Evolutionary conservation across 2,329 filamentous ascomycete genomes (phyloP).

Genomic region (Talaromyces sp.): DNA sequence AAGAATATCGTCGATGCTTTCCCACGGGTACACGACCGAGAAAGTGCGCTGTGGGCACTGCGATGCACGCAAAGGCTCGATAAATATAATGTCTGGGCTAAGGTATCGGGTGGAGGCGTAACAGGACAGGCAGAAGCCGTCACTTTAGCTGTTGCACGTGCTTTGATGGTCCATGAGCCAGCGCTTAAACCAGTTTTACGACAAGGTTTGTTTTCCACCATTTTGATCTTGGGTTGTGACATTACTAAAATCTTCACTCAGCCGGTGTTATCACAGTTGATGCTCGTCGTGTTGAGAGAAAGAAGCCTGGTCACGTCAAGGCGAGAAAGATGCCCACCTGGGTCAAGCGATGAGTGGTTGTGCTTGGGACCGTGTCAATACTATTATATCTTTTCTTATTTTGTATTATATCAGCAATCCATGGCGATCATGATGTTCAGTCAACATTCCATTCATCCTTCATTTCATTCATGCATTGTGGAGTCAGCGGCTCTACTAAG

Average conservation of each 20-base stretch:
- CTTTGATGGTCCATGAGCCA: slow-evolving; percentile 85
- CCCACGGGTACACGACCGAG: slow-evolving; percentile 83
- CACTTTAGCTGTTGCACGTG: slow-evolving; percentile 83
- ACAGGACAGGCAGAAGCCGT: slow-evolving; percentile 96
- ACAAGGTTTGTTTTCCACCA: slow-evolving; percentile 64
- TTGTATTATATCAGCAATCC: slow-evolving; percentile 17
- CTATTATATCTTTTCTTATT: slow-evolving; percentile 16
- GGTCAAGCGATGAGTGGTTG: slow-evolving; percentile 70
- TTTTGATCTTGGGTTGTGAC: background rate
- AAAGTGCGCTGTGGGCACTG: slow-evolving; percentile 89
- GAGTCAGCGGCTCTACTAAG: background rate
- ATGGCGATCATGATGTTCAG: slow-evolving; percentile 11
- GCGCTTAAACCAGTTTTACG: slow-evolving; percentile 81
- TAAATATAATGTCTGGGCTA: slow-evolving; percentile 95
- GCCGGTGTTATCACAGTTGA: slow-evolving; percentile 92
- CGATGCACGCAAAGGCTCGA: slow-evolving; percentile 77
- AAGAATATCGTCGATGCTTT: slow-evolving; percentile 79
- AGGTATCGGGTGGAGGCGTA: slow-evolving; percentile 78
- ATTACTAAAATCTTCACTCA: slow-evolving; percentile 39
- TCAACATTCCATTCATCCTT: background rate
- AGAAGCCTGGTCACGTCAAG: slow-evolving; percentile 95
- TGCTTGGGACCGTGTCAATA: slow-evolving; percentile 15
- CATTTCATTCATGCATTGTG: background rate
- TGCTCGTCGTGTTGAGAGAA: slow-evolving; percentile 88
- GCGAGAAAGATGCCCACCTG: slow-evolving; percentile 96